Evolutionary conservation across 2,329 filamentous ascomycete genomes (phyloP).

Genomic region (Talaromyces atroroseus): DNA sequence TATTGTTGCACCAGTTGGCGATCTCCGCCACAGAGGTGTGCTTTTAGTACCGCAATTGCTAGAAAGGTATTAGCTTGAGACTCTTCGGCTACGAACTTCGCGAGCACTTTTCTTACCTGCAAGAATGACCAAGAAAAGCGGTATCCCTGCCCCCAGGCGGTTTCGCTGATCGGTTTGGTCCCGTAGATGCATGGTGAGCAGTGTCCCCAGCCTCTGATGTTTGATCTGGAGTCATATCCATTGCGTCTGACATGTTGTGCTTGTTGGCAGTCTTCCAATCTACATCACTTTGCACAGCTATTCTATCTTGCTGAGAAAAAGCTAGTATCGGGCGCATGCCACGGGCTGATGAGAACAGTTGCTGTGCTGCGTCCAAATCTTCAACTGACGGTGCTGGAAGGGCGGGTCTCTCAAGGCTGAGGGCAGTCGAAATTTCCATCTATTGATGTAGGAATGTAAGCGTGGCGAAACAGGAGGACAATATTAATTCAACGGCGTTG

Average conservation of each 20-base stretch:
- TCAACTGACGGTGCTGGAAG: slow-evolving; percentile 36
- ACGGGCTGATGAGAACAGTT: slow-evolving; percentile 43
- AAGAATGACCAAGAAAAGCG: slow-evolving; percentile 36
- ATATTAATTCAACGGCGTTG: neutral
- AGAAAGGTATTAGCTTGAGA: slow-evolving; percentile 12
- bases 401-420: slow-evolving; percentile 30
- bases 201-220: slow-evolving; percentile 17
- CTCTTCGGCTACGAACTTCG: neutral
- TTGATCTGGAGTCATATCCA: slow-evolving; percentile 18
- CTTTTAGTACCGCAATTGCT: slow-evolving; percentile 94
- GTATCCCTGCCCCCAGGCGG: slow-evolving; percentile 28
- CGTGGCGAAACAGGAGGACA: neutral
- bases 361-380: slow-evolving; percentile 44
- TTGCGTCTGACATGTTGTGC: slow-evolving; percentile 13
- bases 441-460: slow-evolving; percentile 11
- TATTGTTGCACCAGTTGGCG: slow-evolving; percentile 86
- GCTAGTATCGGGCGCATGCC: slow-evolving; percentile 27
- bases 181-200: slow-evolving; percentile 15
- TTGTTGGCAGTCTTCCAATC: slow-evolving; percentile 18
- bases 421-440: slow-evolving; percentile 33
- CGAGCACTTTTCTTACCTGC: slow-evolving; percentile 28
- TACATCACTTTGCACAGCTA: slow-evolving; percentile 10
- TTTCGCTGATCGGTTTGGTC: slow-evolving; percentile 29
- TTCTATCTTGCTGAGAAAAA: slow-evolving; percentile 1
- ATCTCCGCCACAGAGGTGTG: slow-evolving; percentile 91